phyloP scores from a whole-genome alignment of 2,329 filamentous ascomycete genomes.

The Diaporthe caulivora region DNA sequence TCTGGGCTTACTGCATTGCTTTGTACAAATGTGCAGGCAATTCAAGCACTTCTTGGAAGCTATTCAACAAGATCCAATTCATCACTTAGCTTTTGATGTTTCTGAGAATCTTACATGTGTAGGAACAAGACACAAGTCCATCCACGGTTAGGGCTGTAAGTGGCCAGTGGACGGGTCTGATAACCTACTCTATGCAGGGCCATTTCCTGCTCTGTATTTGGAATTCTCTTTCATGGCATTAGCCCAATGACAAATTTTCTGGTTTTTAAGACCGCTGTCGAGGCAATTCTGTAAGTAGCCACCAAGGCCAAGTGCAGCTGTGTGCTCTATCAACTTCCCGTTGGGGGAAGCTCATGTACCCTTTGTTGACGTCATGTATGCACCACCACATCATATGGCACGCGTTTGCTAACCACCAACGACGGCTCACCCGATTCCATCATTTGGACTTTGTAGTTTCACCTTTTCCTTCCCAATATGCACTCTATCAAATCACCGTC shows the following conservation, averaged over 20 bases:
- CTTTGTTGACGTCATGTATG: constrained; percentile 24
- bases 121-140: too few species aligned
- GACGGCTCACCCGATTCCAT: background rate
- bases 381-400: background rate
- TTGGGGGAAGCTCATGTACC: background rate
- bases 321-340: background rate
- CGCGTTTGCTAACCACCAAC: background rate
- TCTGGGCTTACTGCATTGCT: too few species aligned
- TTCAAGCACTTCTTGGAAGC: too few species aligned
- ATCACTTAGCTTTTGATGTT: too few species aligned
- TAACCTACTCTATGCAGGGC: too few species aligned
- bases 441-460: background rate
- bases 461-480: background rate
- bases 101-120: too few species aligned
- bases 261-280: background rate
- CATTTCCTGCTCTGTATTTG: too few species aligned
- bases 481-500: background rate
- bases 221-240: background rate
- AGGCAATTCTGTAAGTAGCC: background rate
- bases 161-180: too few species aligned
- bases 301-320: background rate
- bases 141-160: too few species aligned
- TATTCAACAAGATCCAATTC: too few species aligned
- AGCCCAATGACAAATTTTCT: background rate
- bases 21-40: too few species aligned